These are phyloP conservation scores for Penicillium janthinellum DNA, from an alignment of 2,329 filamentous ascomycete genomes.

Conservation along the genomic window DNA sequence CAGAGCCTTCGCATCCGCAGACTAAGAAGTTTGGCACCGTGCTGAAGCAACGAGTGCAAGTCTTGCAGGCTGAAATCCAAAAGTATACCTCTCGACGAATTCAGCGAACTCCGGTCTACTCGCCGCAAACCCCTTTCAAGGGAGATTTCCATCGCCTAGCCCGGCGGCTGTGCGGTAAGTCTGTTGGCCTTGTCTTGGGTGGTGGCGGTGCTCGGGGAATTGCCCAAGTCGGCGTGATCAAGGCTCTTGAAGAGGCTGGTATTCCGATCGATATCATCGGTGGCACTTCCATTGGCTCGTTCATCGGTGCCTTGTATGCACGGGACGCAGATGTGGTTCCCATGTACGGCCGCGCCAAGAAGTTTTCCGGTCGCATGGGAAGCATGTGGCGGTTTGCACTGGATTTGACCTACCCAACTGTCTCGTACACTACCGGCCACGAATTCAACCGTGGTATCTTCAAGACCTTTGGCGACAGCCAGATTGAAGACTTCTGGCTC, in stretches of 20 bases:
- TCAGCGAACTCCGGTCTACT: conserved; percentile 85
- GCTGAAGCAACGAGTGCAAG: conserved; percentile 89
- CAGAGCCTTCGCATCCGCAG: conserved; percentile 74
- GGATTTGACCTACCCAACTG: conserved; percentile 92
- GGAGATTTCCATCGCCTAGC: conserved; percentile 95
- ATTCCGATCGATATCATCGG: conserved; percentile 95
- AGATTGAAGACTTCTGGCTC: conserved; percentile 99
- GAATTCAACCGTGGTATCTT: conserved; percentile 99
- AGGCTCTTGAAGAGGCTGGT: conserved; percentile 91
- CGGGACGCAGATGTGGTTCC: conserved; percentile 95
- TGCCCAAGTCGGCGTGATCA: conserved; percentile 89
- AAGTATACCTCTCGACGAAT: conserved; percentile 95
- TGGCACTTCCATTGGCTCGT: conserved; percentile 93
- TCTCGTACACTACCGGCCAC: conserved; percentile 95
- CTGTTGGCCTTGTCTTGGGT: conserved; percentile 89
- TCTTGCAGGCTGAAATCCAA: conserved; percentile 93
- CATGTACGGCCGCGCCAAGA: conserved; percentile 95
- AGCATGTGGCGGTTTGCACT: conserved; percentile 98
- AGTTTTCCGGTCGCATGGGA: conserved; percentile 97
- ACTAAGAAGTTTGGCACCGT: conserved; percentile 79
- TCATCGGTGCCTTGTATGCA: conserved; percentile 93
- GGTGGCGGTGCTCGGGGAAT: conserved; percentile 92
- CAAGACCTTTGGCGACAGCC: conserved; percentile 94
- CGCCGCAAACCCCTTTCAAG: conserved; percentile 88
- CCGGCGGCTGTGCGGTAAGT: conserved; percentile 86